Evolutionary conservation across 2,329 filamentous ascomycete genomes (phyloP).

Genomic region (Fusarium devonianum): DNA sequence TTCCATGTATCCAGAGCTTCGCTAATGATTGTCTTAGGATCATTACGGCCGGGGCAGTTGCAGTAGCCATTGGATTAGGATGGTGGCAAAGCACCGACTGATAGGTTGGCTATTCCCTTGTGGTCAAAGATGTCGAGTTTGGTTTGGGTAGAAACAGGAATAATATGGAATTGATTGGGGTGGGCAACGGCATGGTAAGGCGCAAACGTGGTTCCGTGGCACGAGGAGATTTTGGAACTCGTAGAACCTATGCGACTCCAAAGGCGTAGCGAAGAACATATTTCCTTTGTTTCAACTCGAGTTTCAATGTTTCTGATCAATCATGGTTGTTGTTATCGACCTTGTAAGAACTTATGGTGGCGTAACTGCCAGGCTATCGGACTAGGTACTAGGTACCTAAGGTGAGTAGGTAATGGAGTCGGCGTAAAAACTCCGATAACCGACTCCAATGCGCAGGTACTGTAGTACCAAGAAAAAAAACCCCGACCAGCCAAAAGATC

Average conservation of each 20-base stretch:
- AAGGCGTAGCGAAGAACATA: constrained; percentile 17
- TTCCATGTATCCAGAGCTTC: not conserved
- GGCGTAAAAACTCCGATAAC: constrained; percentile 35
- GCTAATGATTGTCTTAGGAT: constrained; percentile 31
- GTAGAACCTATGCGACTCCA: constrained; percentile 24
- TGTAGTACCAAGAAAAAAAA: constrained; percentile 8
- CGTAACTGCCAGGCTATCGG: too few relatives aligned
- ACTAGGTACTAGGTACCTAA: too few relatives aligned
- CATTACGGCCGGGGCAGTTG: constrained; percentile 37
- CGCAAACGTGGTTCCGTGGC: constrained; percentile 4
- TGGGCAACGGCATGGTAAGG: constrained; percentile 11
- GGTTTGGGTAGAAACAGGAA: constrained; percentile 14
- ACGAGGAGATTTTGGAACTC: constrained; percentile 2
- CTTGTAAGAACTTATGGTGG: too few relatives aligned
- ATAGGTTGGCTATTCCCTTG: constrained; percentile 7
- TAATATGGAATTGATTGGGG: constrained; percentile 6
- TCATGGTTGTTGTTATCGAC: not conserved
- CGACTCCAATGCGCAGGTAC: constrained; percentile 21
- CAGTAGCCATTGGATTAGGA: constrained; percentile 37
- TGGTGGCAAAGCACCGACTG: constrained; percentile 38
- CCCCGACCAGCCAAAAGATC: too few relatives aligned
- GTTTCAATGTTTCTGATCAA: constrained; percentile 4
- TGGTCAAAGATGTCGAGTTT: not conserved
- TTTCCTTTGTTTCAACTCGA: not conserved
- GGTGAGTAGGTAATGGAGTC: too few relatives aligned